Conservation (phyloP, 2,329 filamentous ascomycete species). For the Lasiodiplodia theobromae region DNA sequence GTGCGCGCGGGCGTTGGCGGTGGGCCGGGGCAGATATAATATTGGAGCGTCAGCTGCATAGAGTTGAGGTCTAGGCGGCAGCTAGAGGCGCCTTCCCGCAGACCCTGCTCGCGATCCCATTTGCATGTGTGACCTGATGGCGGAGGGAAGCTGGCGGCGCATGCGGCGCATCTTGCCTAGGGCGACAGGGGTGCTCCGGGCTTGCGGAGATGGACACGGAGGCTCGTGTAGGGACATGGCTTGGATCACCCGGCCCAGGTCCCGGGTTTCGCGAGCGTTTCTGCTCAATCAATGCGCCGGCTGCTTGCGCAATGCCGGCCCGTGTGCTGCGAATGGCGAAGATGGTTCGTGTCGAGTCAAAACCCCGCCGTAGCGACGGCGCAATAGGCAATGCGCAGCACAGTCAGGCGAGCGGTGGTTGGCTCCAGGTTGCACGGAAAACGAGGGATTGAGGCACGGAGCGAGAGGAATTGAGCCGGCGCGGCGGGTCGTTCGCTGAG, state of each 20-base stretch:
- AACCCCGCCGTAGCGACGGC: not conserved
- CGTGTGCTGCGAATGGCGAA: not conserved
- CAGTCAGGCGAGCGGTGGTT: not conserved
- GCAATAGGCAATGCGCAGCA: not conserved
- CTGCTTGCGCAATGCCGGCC: slow-evolving; percentile 13
- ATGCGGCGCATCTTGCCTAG: not conserved
- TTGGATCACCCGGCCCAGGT: not conserved
- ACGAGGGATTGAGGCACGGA: slow-evolving; percentile 1
- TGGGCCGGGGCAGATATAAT: slow-evolving; percentile 16
- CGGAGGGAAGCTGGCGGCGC: not conserved
- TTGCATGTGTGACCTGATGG: slow-evolving; percentile 2
- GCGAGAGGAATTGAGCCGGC: slow-evolving; percentile 18
- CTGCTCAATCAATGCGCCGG: slow-evolving; percentile 1
- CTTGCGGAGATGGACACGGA: slow-evolving; percentile 3
- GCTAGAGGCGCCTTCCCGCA: slow-evolving; percentile 12
- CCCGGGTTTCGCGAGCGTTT: slow-evolving; percentile 6
- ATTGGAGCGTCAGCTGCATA: slow-evolving; percentile 6
- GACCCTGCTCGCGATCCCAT: slow-evolving; percentile 9
- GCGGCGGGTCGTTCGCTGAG: not conserved
- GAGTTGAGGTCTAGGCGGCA: not conserved
- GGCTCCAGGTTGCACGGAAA: not conserved
- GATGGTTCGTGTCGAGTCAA: not conserved
- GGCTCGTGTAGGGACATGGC: slow-evolving; percentile 1
- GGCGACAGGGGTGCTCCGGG: not conserved
- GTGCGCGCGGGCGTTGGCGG: slow-evolving; percentile 18